Evolutionary conservation across 306 rosid genomes (phyloP).

Genomic region (Begonia loranthoides): DNA sequence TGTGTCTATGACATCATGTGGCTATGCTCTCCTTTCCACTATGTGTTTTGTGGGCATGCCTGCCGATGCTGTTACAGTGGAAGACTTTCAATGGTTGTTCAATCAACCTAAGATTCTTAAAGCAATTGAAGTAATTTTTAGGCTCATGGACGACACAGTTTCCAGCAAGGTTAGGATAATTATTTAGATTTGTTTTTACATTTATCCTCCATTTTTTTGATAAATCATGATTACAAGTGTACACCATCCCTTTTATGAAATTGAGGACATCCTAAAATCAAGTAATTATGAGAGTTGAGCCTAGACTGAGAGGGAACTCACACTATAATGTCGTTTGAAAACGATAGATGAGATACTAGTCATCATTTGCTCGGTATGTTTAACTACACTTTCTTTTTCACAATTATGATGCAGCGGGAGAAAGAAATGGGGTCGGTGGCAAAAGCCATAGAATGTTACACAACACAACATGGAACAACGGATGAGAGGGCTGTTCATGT

Average conservation of each 20-base stretch:
- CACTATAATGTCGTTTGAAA: too few relatives aligned
- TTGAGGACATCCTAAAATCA: too few relatives aligned
- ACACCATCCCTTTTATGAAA: too few relatives aligned
- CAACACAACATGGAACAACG: neutral
- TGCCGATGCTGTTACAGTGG: constrained; percentile 15
- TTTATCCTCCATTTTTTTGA: too few relatives aligned
- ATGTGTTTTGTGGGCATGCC: constrained; percentile 14
- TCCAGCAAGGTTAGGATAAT: constrained; percentile 14
- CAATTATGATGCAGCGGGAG: neutral
- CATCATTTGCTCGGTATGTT: too few relatives aligned
- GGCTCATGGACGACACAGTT: constrained; percentile 33
- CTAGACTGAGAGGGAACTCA: too few relatives aligned
- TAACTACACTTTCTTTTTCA: too few relatives aligned
- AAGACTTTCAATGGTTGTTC: constrained; percentile 23
- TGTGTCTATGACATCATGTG: neutral
- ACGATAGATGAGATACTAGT: too few relatives aligned
- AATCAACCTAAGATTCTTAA: constrained; percentile 14
- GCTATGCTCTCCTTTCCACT: constrained; percentile 4
- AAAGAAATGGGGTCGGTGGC: constrained; percentile 1
- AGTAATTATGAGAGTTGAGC: too few relatives aligned
- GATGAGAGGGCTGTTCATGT: neutral
- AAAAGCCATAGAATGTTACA: neutral
- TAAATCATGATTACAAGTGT: too few relatives aligned
- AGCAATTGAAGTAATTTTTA: constrained; percentile 11
- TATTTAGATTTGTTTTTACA: neutral